Evolutionary conservation across 2,329 filamentous ascomycete genomes (phyloP), one percentile per base, ranked within the genome.

Genomic region (Colletotrichum karsti): DNA sequence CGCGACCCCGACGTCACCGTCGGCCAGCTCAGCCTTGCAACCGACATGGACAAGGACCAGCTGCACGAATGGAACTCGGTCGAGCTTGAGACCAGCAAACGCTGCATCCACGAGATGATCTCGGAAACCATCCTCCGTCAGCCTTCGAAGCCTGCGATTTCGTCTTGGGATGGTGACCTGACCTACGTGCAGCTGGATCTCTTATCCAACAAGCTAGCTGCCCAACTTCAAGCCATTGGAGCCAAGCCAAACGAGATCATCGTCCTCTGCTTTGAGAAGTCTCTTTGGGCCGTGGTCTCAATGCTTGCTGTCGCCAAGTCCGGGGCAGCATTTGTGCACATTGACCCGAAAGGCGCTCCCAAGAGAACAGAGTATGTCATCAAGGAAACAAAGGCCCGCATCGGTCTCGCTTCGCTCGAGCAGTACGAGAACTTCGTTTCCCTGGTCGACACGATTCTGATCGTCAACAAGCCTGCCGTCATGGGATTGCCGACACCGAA

Each of bases 281-380:
- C 73, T 0, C 63, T 59, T 2, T 74, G 71, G 72, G 70, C 73
- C 4, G 46, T 75, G 2, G 73, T 78, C 3, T 72, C 72, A 4
- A 75, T 79, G 53, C 44, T 79, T 0, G 77, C 71, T 0, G 62
- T 78, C 5, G 73, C 78, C 54, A 78, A 76, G 55, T 67, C 77
- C 0, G 78, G 78, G 3, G 77, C 73, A 4, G 75, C 74, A 0
- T 76, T 78, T 20, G 75, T 77, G 1, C 73, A 74, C 18, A 64
- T 79, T 12, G 77, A 78, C 44, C 73, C 72, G 3, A 48, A 41
- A 3, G 54, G 33, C 1, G 53, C 65, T 1, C 39, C 30, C 0
- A 65, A 64, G 24, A 65, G 65, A 10, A 68, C 41, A 0, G 37
- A 58, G 53, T 65, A 46, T 3, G 54, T 68, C 12, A 53, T 66